phyloP scores from a whole-genome alignment of 139 green algal species.

The Mesotaenium endlicherianum region DNA sequence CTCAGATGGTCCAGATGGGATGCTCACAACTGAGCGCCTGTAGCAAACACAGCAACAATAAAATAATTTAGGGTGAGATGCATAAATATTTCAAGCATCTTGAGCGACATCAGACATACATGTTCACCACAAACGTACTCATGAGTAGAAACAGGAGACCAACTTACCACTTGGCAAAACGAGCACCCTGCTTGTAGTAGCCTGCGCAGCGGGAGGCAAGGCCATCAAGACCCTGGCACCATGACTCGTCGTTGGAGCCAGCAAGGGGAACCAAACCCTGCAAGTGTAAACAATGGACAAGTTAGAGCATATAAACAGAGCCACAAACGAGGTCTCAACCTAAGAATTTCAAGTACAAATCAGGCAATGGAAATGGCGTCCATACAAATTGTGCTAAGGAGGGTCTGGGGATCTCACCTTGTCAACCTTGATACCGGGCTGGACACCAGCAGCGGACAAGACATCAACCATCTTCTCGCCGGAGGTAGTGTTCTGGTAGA shows the following conservation, averaged over 20 bases:
- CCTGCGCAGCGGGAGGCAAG: slow-evolving; percentile 83
- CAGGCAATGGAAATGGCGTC: too few species aligned
- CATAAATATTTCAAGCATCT: too few species aligned
- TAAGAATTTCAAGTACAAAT: too few species aligned
- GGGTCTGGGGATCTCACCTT: slow-evolving; percentile 43
- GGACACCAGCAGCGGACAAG: slow-evolving; percentile 77
- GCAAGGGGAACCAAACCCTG: slow-evolving; percentile 91
- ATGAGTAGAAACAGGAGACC: too few species aligned
- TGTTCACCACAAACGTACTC: too few species aligned
- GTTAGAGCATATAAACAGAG: not conserved
- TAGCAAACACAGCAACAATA: not conserved
- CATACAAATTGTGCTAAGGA: too few species aligned
- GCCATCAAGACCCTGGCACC: slow-evolving; percentile 94
- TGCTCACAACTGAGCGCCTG: slow-evolving; percentile 80
- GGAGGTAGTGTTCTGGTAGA: slow-evolving; percentile 86
- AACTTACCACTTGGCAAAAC: slow-evolving; percentile 92
- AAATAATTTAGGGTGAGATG: not conserved
- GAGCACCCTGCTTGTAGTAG: slow-evolving; percentile 98
- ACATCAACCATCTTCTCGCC: slow-evolving; percentile 85
- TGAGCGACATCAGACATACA: too few species aligned
- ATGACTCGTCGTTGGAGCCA: slow-evolving; percentile 90
- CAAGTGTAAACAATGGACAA: not conserved
- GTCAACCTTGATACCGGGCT: slow-evolving; percentile 92
- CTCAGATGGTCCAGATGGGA: slow-evolving; percentile 74
- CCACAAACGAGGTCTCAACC: too few species aligned